phyloP scores from a whole-genome alignment of 768 basidiomycete genomes.

The Kwoniella botswanensis region DNA sequence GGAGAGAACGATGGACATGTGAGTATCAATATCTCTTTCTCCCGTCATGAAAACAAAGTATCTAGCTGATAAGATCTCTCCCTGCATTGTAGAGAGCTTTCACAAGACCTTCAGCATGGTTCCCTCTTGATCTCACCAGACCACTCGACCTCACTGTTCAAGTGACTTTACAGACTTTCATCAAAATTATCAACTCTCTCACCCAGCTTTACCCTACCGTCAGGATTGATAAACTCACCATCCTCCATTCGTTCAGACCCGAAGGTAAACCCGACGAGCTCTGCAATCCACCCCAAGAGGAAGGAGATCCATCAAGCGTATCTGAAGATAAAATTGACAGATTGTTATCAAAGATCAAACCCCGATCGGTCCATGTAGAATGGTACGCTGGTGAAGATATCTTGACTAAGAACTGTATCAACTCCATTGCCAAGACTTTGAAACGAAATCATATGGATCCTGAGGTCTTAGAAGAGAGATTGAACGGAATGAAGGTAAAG shows the following conservation, averaged over 20 bases:
- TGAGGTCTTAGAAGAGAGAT: not conserved
- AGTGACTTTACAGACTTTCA: constrained; percentile 2
- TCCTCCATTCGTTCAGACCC: constrained; percentile 19
- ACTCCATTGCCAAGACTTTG: constrained; percentile 3
- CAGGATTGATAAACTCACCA: constrained; percentile 16
- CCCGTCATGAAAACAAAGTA: not conserved
- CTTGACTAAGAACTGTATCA: constrained; percentile 6
- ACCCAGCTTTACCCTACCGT: constrained; percentile 3
- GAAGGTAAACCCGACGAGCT: constrained; percentile 1
- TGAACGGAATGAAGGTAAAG: not conserved
- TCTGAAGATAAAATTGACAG: not conserved
- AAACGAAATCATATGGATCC: constrained; percentile 12
- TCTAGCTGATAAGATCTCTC: not conserved
- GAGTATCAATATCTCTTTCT: not conserved
- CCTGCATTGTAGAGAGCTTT: not conserved
- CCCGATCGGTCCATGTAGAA: constrained; percentile 15
- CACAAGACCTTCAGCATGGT: not conserved
- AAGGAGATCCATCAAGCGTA: not conserved
- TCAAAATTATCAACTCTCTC: constrained; percentile 8
- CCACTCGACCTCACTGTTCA: constrained; percentile 21
- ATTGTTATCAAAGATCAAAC: constrained; percentile 11
- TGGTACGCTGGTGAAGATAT: constrained; percentile 16
- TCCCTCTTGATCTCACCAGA: not conserved
- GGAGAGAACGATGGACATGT: constrained; percentile 24
- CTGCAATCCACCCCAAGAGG: not conserved